These are phyloP conservation scores for Ligustrum vulgare DNA, from an alignment of 257 asterid species.

Conservation along the genomic window DNA sequence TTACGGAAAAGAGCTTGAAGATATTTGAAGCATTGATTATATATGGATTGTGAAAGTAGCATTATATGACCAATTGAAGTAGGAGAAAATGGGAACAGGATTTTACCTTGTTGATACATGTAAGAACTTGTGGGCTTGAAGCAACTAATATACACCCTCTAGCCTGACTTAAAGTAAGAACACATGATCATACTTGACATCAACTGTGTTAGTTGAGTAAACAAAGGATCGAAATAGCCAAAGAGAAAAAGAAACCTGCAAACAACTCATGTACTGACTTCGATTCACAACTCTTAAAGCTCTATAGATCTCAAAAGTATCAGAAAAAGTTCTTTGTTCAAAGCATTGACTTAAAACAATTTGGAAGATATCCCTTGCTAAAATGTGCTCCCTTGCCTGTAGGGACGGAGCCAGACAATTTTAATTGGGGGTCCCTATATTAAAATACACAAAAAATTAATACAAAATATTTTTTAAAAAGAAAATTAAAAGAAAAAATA, in stretches of 20 bases:
- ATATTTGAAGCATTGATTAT: slow-evolving; percentile 14
- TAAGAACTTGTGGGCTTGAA: slow-evolving; percentile 85
- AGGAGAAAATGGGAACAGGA: too few species aligned
- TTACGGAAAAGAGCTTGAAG: not conserved
- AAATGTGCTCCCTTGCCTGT: too few species aligned
- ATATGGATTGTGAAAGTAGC: slow-evolving; percentile 1
- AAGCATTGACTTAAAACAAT: too few species aligned
- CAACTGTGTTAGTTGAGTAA: slow-evolving; percentile 14
- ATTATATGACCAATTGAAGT: too few species aligned
- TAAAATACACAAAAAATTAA: too few species aligned
- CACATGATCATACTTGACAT: slow-evolving; percentile 16
- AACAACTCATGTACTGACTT: slow-evolving; percentile 82
- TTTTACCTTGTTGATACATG: slow-evolving; percentile 67
- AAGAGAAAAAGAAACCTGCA: slow-evolving; percentile 56
- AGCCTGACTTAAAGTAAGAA: slow-evolving; percentile 42
- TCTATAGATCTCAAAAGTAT: too few species aligned
- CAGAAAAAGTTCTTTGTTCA: too few species aligned
- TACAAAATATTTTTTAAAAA: too few species aligned
- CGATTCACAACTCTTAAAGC: slow-evolving; percentile 88
- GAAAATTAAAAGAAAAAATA: too few species aligned
- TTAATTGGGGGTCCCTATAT: too few species aligned
- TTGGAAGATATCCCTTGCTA: too few species aligned
- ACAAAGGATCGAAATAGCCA: not conserved
- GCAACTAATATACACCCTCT: slow-evolving; percentile 87
- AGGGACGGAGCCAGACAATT: too few species aligned